Evolutionary conservation across 768 basidiomycete species (phyloP).

Genomic region (Kondoa malvinella): DNA sequence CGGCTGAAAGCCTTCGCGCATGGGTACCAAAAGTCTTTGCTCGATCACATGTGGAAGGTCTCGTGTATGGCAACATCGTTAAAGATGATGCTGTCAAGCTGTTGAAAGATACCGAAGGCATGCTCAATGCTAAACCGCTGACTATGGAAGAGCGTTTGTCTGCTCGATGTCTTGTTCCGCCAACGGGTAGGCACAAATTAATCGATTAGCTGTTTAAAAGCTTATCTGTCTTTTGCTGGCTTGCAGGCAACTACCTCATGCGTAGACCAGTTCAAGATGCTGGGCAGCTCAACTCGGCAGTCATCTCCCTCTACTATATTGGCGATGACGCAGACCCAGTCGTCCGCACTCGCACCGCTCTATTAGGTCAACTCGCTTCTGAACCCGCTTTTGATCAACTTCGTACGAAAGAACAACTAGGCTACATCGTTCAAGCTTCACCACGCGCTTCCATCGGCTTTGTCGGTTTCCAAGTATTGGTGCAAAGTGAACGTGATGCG

Average conservation of each 20-base stretch:
- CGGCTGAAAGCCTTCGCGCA: constrained; percentile 48
- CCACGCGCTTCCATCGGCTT: constrained; percentile 47
- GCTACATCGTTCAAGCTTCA: constrained; percentile 57
- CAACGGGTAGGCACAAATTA: constrained; percentile 41
- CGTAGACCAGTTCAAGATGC: constrained; percentile 54
- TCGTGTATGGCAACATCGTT: constrained; percentile 68
- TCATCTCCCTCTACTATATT: constrained; percentile 63
- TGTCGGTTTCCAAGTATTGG: constrained; percentile 59
- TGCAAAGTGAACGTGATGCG: constrained; percentile 73
- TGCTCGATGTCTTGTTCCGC: constrained; percentile 46
- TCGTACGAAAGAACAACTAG: constrained; percentile 86
- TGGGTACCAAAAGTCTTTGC: constrained; percentile 48
- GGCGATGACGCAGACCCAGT: constrained; percentile 50
- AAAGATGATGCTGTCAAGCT: constrained; percentile 65
- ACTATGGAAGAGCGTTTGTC: constrained; percentile 41
- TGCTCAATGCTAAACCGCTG: constrained; percentile 44
- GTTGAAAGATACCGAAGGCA: constrained; percentile 52
- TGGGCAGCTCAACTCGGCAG: constrained; percentile 66
- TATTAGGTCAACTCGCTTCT: constrained; percentile 67
- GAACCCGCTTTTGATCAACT: constrained; percentile 84
- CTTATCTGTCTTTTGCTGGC: neutral
- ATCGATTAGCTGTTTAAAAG: neutral
- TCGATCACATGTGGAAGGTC: constrained; percentile 49
- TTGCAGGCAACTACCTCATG: constrained; percentile 43
- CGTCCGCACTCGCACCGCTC: constrained; percentile 47